Conservation (phyloP, 805 yeast genomes). For the Nakazawaea ambrosiae region DNA sequence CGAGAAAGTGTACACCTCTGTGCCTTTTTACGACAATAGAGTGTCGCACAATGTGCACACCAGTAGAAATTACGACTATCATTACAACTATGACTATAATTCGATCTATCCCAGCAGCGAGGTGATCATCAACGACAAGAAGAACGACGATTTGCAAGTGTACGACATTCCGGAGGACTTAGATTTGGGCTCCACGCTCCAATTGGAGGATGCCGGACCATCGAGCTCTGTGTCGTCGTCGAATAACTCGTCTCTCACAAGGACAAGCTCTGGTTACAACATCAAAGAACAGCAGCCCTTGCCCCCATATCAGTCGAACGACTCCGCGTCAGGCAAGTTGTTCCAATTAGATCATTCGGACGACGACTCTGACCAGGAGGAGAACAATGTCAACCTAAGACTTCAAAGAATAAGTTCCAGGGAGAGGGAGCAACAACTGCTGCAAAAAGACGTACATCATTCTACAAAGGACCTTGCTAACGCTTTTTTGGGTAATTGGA, state of each 20-base stretch:
- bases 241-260: slow-evolving; percentile 1
- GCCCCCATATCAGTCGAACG: slow-evolving; percentile 11
- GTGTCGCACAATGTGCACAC: slow-evolving; percentile 69
- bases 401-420: slow-evolving; percentile 6
- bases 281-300: slow-evolving; percentile 9
- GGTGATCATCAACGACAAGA: slow-evolving; percentile 12
- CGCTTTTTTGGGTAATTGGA: slow-evolving; percentile 9
- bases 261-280: slow-evolving; percentile 3
- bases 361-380: not conserved
- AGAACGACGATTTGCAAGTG: slow-evolving; percentile 20
- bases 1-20: slow-evolving; percentile 21
- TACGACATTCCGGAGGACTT: slow-evolving; percentile 35
- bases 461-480: slow-evolving; percentile 8
- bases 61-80: slow-evolving; percentile 68
- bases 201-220: slow-evolving; percentile 19
- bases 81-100: slow-evolving; percentile 60
- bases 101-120: slow-evolving; percentile 57
- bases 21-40: slow-evolving; percentile 32
- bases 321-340: not conserved
- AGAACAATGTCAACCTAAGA: not conserved
- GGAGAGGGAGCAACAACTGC: too few relatives aligned
- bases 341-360: not conserved
- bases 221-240: not conserved
- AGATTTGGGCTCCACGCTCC: slow-evolving; percentile 18
- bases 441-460: not conserved